These are phyloP conservation scores for Penicillium canescens DNA, from an alignment of 495 filamentous ascomycete genomes.

Conservation along the genomic window DNA sequence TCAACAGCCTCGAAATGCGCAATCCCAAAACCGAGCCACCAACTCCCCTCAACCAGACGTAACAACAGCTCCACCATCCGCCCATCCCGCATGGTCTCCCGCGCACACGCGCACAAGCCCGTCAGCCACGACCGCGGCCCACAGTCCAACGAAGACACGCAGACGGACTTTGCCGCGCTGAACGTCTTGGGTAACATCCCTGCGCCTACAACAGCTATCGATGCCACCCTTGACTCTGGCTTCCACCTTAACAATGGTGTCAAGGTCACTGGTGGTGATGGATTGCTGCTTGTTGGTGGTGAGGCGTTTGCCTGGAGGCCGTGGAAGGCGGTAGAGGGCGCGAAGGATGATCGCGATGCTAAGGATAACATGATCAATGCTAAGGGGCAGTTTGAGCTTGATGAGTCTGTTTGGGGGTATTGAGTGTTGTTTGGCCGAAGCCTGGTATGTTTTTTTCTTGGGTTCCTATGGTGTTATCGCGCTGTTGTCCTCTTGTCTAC, in stretches of 20 bases:
- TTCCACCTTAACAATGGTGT: slow-evolving; percentile 81
- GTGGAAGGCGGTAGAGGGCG: slow-evolving; percentile 52
- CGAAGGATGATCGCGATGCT: slow-evolving; percentile 25
- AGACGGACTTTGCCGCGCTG: slow-evolving; percentile 73
- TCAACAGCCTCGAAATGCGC: slow-evolving; percentile 13
- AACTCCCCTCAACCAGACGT: slow-evolving; percentile 19
- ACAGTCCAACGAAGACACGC: slow-evolving; percentile 57
- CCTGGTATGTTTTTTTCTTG: slow-evolving; percentile 63
- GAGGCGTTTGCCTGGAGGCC: slow-evolving; percentile 89
- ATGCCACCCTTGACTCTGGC: slow-evolving; percentile 72
- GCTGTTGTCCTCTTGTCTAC: slow-evolving; percentile 4
- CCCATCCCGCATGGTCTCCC: slow-evolving; percentile 40
- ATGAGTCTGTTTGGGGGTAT: slow-evolving; percentile 66
- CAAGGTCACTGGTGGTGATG: slow-evolving; percentile 62
- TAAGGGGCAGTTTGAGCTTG: slow-evolving; percentile 80
- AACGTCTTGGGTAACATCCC: slow-evolving; percentile 79
- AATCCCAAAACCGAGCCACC: slow-evolving; percentile 1
- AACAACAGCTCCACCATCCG: slow-evolving; percentile 30
- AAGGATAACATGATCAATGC: slow-evolving; percentile 60
- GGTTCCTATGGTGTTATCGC: slow-evolving; percentile 6
- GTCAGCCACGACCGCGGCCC: slow-evolving; percentile 58
- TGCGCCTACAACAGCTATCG: slow-evolving; percentile 77
- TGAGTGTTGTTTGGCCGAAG: slow-evolving; percentile 83
- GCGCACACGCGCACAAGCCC: slow-evolving; percentile 40
- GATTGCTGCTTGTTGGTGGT: slow-evolving; percentile 74